phyloP scores from a whole-genome alignment of 2,329 filamentous ascomycete genomes.

The Ophiostoma triangulosporum region DNA sequence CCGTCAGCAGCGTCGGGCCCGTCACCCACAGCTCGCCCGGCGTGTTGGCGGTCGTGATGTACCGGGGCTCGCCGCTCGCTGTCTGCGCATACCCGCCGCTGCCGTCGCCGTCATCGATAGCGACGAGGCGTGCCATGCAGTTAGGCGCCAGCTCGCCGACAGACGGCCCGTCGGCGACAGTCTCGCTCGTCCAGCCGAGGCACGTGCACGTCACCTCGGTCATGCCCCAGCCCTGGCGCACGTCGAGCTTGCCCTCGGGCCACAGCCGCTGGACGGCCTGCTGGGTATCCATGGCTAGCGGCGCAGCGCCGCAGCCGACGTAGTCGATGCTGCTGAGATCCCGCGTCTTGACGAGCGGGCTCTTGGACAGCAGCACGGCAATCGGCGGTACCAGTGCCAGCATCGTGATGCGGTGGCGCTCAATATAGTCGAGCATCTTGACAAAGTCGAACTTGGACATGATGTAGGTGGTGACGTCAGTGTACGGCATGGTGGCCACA shows the following conservation, averaged over 20 bases:
- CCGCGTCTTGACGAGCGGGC: constrained; percentile 49
- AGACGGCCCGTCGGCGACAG: constrained; percentile 15
- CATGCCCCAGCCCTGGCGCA: constrained; percentile 74
- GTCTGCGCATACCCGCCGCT: constrained; percentile 10
- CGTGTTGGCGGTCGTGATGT: constrained; percentile 35
- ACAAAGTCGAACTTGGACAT: constrained; percentile 69
- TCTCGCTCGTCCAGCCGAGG: constrained; percentile 47
- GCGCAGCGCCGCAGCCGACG: constrained; percentile 56
- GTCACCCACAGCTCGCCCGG: constrained; percentile 62
- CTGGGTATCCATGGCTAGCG: constrained; percentile 43
- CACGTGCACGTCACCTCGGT: constrained; percentile 66
- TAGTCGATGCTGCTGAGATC: constrained; percentile 53
- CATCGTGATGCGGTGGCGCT: constrained; percentile 54
- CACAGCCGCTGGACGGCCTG: constrained; percentile 42
- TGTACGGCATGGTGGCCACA: constrained; percentile 42
- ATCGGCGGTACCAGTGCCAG: constrained; percentile 62
- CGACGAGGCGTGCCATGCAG: constrained; percentile 53
- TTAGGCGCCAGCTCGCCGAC: constrained; percentile 62
- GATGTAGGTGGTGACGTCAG: constrained; percentile 56
- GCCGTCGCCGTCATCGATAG: constrained; percentile 30
- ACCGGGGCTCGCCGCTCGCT: not conserved
- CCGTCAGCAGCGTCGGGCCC: constrained; percentile 59
- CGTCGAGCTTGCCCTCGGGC: constrained; percentile 28
- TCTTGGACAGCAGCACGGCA: constrained; percentile 58
- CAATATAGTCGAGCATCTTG: constrained; percentile 53